Conservation (phyloP, 75 land plant species). For the Ceratopteris richardii region DNA sequence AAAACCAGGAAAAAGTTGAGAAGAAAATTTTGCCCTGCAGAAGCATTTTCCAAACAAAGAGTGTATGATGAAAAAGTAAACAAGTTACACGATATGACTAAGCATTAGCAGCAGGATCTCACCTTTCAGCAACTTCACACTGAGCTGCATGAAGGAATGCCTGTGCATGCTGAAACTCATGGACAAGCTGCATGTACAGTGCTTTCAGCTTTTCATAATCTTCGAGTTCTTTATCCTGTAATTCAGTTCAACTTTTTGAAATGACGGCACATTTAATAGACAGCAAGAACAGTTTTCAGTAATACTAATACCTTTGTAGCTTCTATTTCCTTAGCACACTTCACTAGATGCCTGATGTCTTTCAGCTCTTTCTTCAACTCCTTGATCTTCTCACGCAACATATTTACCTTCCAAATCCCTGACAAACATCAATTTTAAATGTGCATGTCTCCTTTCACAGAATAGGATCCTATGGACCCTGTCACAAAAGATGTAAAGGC, state of each 20-base stretch:
- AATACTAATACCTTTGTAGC: background rate
- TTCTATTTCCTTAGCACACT: background rate
- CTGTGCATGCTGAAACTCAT: slow-evolving; percentile 5
- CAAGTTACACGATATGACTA: no score
- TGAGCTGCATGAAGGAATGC: background rate
- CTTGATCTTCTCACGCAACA: slow-evolving; percentile 1
- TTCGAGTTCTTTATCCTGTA: slow-evolving; percentile 1
- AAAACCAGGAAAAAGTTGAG: no score
- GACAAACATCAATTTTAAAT: slow-evolving; percentile 6
- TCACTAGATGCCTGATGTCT: slow-evolving; percentile 1
- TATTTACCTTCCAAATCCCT: slow-evolving; percentile 8
- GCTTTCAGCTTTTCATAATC: slow-evolving; percentile 4
- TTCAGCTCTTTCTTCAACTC: slow-evolving; percentile 1
- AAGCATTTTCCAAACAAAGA: no score
- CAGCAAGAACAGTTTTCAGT: background rate
- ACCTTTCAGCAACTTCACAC: slow-evolving; percentile 6
- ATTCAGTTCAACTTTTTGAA: background rate
- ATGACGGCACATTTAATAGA: background rate
- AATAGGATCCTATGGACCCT: background rate
- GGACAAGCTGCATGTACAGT: slow-evolving; percentile 3
- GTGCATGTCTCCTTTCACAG: no score
- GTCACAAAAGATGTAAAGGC: background rate
- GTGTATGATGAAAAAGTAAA: no score
- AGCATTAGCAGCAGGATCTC: no score
- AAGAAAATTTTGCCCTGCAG: no score